phyloP scores from a whole-genome alignment of 768 basidiomycete species.

The Candolleomyces efflorescens region DNA sequence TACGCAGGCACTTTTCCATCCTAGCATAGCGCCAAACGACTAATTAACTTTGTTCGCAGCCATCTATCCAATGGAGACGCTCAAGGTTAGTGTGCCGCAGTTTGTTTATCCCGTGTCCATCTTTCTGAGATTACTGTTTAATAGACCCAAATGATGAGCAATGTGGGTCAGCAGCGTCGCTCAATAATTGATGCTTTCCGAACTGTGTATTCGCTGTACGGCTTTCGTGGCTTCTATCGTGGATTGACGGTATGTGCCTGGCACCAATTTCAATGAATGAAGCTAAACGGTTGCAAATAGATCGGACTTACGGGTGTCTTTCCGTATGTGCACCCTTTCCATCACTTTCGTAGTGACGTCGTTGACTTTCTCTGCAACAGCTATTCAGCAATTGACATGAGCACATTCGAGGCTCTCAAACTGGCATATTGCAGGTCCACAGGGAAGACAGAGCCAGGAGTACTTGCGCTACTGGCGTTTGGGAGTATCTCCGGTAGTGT shows the following conservation, averaged over 20 bases:
- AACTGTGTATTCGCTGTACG: constrained; percentile 76
- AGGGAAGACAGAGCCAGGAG: constrained; percentile 84
- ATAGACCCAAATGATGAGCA: constrained; percentile 97
- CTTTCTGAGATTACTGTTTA: background rate
- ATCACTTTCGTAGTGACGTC: background rate
- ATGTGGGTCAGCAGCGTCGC: constrained; percentile 54
- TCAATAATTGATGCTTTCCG: constrained; percentile 59
- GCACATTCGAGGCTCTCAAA: constrained; percentile 94
- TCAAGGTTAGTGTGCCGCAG: constrained; percentile 56
- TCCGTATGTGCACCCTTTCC: constrained; percentile 52
- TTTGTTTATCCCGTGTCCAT: constrained; percentile 7
- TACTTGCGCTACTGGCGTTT: constrained; percentile 82
- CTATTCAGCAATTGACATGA: constrained; percentile 96
- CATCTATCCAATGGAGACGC: constrained; percentile 95
- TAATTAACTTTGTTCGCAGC: constrained; percentile 38
- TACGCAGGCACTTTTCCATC: constrained; percentile 32
- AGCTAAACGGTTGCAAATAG: constrained; percentile 34
- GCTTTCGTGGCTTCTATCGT: constrained; percentile 82
- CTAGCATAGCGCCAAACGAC: constrained; percentile 11
- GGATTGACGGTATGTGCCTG: constrained; percentile 70
- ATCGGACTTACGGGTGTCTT: constrained; percentile 95
- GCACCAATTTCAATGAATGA: background rate
- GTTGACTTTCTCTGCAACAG: constrained; percentile 27
- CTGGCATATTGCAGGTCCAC: constrained; percentile 84
- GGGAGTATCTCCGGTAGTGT: constrained; percentile 92